Conservation (phyloP, 2,329 filamentous ascomycete species). For the Penicillium sp. region DNA sequence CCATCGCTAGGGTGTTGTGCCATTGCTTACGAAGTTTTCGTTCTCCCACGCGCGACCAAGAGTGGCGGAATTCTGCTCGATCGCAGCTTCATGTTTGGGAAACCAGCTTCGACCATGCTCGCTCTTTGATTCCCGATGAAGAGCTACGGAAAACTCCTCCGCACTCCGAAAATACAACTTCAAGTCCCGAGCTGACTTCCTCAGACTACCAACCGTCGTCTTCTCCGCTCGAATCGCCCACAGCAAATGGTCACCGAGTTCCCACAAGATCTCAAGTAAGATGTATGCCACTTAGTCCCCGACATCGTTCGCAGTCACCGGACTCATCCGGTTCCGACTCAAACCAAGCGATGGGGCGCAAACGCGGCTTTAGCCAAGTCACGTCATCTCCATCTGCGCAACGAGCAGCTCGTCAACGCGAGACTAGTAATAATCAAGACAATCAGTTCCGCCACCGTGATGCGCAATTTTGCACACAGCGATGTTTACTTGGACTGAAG, state of each 20-base stretch:
- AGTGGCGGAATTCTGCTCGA: conserved; percentile 17
- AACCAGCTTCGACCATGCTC: conserved; percentile 16
- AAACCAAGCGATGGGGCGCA: not conserved
- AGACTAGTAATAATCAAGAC: not conserved
- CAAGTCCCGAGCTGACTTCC: conserved; percentile 12
- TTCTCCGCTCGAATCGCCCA: conserved; percentile 9
- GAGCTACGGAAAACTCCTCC: conserved; percentile 13
- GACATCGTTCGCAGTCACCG: not conserved
- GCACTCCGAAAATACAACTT: conserved; percentile 14
- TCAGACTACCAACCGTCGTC: conserved; percentile 19
- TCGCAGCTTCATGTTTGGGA: conserved; percentile 15
- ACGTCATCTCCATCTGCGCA: not conserved
- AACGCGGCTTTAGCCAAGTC: not conserved
- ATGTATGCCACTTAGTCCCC: not conserved
- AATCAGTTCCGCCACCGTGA: conserved; percentile 9
- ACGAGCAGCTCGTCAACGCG: not conserved
- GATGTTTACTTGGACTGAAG: conserved; percentile 24
- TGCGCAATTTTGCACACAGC: conserved; percentile 24
- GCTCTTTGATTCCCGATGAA: conserved; percentile 15
- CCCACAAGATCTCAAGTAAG: not conserved
- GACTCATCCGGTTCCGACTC: not conserved
- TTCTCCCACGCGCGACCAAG: conserved; percentile 15
- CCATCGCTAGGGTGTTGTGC: conserved; percentile 18
- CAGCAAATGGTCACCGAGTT: not conserved
- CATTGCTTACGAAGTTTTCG: conserved; percentile 20